Conservation (phyloP, 2,329 filamentous ascomycete species). For the Aspergillus sp. region DNA sequence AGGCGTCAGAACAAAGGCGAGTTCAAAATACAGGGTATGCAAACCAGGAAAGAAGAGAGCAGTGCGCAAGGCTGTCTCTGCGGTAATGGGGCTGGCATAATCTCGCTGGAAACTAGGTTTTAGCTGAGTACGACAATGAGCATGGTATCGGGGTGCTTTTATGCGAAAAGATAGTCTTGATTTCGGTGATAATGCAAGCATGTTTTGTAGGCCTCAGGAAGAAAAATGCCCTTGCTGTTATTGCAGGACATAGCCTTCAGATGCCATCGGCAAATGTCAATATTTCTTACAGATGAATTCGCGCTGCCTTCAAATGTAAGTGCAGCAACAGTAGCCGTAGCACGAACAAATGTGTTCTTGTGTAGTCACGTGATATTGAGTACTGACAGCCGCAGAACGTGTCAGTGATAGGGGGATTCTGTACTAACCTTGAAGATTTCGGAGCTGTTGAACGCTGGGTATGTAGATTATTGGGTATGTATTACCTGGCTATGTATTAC, state of each 20-base stretch:
- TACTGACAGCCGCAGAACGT: background rate
- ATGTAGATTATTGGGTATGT: too few species aligned
- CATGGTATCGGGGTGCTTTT: slow-evolving; percentile 7
- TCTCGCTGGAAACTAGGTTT: slow-evolving; percentile 1
- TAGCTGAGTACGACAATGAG: background rate
- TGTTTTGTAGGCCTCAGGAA: slow-evolving; percentile 13
- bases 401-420: too few species aligned
- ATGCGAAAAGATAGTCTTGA: slow-evolving; percentile 3
- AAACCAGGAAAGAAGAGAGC: slow-evolving; percentile 52
- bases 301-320: background rate
- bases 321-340: background rate
- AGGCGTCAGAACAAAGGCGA: slow-evolving; percentile 14
- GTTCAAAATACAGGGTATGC: slow-evolving; percentile 3
- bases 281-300: background rate
- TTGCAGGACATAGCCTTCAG: background rate
- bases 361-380: background rate
- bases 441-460: too few species aligned
- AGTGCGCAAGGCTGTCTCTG: slow-evolving; percentile 36
- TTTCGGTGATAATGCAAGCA: slow-evolving; percentile 19
- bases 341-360: background rate
- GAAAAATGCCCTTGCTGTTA: background rate
- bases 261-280: background rate
- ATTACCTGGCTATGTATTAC: too few species aligned
- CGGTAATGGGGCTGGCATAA: slow-evolving; percentile 4
- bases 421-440: too few species aligned